These are phyloP conservation scores for Durusdinium trenchii DNA, from an alignment of 73 alveolate species.

Conservation along the genomic window DNA sequence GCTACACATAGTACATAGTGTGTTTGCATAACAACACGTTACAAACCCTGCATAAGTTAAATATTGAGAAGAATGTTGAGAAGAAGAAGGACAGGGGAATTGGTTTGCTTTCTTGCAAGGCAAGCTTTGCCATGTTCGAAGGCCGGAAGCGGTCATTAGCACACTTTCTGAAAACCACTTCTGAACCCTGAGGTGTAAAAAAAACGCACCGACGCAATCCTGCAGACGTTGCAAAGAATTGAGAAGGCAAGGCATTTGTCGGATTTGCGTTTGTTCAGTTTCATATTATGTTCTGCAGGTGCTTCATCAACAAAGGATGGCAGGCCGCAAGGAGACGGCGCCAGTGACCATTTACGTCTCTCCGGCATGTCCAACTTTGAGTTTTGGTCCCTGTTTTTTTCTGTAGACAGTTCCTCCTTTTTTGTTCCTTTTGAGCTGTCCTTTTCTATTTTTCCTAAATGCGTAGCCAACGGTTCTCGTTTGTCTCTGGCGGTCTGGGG, in stretches of 20 bases:
- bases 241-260: constrained; percentile 14
- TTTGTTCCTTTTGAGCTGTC: no score
- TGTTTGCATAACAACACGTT: no score
- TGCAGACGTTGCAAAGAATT: constrained; percentile 76
- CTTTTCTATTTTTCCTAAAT: no score
- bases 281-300: background rate
- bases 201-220: constrained; percentile 55
- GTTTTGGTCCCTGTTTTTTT: no score
- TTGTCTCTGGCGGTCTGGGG: no score
- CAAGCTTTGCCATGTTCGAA: constrained; percentile 83
- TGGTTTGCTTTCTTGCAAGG: background rate
- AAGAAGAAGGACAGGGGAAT: background rate
- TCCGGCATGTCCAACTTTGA: background rate
- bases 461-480: no score
- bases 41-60: no score
- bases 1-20: no score
- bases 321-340: constrained; percentile 91
- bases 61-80: no score
- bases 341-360: constrained; percentile 60
- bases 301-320: constrained; percentile 75
- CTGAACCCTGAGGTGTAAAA: constrained; percentile 22
- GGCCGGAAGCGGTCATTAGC: background rate
- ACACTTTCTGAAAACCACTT: background rate
- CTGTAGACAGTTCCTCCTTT: no score
- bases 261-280: background rate